Evolutionary conservation across 2,329 filamentous ascomycete genomes (phyloP).

Genomic region (Epicoccum nigrum): DNA sequence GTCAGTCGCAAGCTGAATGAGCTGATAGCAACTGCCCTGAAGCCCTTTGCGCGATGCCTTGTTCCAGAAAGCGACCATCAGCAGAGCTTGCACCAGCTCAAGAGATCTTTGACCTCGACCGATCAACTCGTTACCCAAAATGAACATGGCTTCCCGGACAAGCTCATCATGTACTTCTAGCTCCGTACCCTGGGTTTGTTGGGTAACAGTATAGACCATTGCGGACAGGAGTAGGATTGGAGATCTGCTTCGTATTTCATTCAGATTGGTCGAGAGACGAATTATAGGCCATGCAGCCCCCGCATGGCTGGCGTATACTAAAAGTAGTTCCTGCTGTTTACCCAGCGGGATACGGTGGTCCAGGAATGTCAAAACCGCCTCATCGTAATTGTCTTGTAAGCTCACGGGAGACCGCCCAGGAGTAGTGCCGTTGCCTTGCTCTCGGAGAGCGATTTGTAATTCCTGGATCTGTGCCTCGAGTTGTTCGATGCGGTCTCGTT

Average conservation of each 20-base stretch:
- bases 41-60: conserved; percentile 25
- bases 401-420: conserved; percentile 26
- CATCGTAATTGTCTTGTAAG: conserved; percentile 21
- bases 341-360: conserved; percentile 26
- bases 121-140: conserved; percentile 32
- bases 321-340: conserved; percentile 30
- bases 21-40: conserved; percentile 34
- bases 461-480: conserved; percentile 34
- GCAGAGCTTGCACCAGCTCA: conserved; percentile 37
- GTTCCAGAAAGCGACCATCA: conserved; percentile 33
- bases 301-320: conserved; percentile 21
- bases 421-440: conserved; percentile 24
- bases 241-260: conserved; percentile 28
- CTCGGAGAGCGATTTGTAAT: conserved; percentile 25
- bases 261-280: conserved; percentile 18
- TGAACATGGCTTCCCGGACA: conserved; percentile 28
- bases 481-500: conserved; percentile 35
- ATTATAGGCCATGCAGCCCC: conserved; percentile 29
- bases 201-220: conserved; percentile 27
- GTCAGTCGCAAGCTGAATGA: conserved; percentile 35
- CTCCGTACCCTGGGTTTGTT: conserved; percentile 27
- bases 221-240: conserved; percentile 32
- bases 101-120: conserved; percentile 32
- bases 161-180: conserved; percentile 35
- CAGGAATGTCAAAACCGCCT: conserved; percentile 27